Conservation (phyloP, 352 stramenopile species). For the Phytopythium oedochilum region DNA sequence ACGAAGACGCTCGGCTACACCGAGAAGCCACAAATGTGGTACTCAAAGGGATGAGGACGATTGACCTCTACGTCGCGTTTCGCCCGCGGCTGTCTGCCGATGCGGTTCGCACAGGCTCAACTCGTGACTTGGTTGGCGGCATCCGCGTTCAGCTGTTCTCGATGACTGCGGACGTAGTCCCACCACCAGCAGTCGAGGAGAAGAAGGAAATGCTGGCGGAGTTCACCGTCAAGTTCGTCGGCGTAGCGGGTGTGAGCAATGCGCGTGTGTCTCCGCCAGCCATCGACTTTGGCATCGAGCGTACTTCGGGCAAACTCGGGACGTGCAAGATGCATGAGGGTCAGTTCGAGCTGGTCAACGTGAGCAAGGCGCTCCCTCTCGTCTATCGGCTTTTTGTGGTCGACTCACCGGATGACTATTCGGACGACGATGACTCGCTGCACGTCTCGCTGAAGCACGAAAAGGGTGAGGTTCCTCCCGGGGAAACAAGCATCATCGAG, state of each 20-base stretch:
- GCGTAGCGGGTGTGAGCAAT: slow-evolving; percentile 75
- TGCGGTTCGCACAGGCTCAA: slow-evolving; percentile 73
- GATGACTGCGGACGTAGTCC: slow-evolving; percentile 4
- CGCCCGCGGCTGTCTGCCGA: slow-evolving; percentile 74
- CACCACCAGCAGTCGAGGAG: slow-evolving; percentile 19
- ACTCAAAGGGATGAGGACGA: slow-evolving; percentile 51
- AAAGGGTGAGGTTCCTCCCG: slow-evolving; percentile 66
- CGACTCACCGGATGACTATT: slow-evolving; percentile 58
- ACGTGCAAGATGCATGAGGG: slow-evolving; percentile 54
- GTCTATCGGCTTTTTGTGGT: slow-evolving; percentile 73
- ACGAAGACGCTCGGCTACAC: slow-evolving; percentile 65
- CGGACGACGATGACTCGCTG: slow-evolving; percentile 70
- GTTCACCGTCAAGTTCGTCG: slow-evolving; percentile 88
- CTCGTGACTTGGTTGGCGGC: slow-evolving; percentile 77
- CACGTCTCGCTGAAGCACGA: slow-evolving; percentile 62
- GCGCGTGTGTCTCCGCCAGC: slow-evolving; percentile 51
- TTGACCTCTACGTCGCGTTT: slow-evolving; percentile 79
- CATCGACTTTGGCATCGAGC: slow-evolving; percentile 81
- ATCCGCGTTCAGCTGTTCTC: slow-evolving; percentile 86
- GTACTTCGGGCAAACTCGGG: slow-evolving; percentile 38
- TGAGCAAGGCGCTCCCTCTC: slow-evolving; percentile 76
- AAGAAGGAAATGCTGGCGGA: slow-evolving; percentile 77
- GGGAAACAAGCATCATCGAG: slow-evolving; percentile 43
- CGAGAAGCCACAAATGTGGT: slow-evolving; percentile 72
- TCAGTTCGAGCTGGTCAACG: slow-evolving; percentile 72